Evolutionary conservation across 2,329 filamentous ascomycete species (phyloP).

Genomic region (Fusarium irregulare): DNA sequence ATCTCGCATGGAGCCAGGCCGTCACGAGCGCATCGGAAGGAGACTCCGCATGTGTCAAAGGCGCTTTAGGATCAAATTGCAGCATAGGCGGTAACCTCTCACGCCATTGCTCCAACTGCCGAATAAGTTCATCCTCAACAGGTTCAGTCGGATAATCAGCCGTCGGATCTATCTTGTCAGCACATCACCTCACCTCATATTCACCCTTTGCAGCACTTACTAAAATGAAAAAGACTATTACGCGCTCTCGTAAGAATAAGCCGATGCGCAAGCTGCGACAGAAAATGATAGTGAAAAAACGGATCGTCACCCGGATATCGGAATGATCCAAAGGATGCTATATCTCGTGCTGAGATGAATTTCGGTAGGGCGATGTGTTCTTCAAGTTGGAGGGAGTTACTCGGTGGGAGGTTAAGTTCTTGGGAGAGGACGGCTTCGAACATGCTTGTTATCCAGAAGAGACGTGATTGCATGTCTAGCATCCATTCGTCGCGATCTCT

Average conservation of each 20-base stretch:
- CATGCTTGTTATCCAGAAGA: conserved; percentile 41
- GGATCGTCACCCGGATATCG: conserved; percentile 35
- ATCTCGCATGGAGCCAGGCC: conserved; percentile 28
- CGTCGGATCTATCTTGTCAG: neutral
- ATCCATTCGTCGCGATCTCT: conserved; percentile 35
- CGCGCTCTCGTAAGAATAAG: conserved; percentile 30
- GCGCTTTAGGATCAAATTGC: conserved; percentile 25
- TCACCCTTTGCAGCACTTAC: conserved; percentile 1
- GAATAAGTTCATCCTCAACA: conserved; percentile 32
- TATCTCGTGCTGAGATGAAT: conserved; percentile 33
- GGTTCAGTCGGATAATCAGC: conserved; percentile 31
- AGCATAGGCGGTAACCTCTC: conserved; percentile 22
- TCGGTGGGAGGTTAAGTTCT: conserved; percentile 28
- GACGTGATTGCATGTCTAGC: conserved; percentile 36
- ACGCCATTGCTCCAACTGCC: conserved; percentile 30
- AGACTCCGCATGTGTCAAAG: conserved; percentile 14
- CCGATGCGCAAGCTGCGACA: conserved; percentile 35
- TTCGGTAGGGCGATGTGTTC: conserved; percentile 31
- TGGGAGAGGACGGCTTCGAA: conserved; percentile 33
- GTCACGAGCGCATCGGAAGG: conserved; percentile 22
- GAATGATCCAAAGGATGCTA: conserved; percentile 31
- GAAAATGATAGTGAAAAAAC: conserved; percentile 34
- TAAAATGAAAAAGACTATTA: conserved; percentile 28
- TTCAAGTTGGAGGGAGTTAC: conserved; percentile 23
- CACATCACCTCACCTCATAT: neutral